Base-by-base conservation (phyloP, 2,329 filamentous ascomycete species). In the Penicillium capsulatum region DNA sequence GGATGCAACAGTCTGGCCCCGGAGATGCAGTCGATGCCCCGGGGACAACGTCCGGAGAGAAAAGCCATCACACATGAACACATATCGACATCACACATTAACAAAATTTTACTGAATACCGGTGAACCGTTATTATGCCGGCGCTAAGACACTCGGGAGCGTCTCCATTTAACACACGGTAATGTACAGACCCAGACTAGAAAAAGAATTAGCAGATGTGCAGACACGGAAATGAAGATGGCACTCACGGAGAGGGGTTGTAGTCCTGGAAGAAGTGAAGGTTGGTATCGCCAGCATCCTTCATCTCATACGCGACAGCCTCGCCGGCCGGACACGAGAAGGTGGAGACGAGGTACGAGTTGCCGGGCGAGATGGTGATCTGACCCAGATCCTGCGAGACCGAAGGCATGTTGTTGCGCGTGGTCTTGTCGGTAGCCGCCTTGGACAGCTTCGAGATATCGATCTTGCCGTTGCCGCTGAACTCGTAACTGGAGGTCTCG, bases 261-360 rank as follows among this genome's bases (percentile, higher is more conserved):
- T 68, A 81, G 57, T 84, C 79, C 64, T 86, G 72, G 66, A 84
- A 82, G 62, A 75, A 85, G 40, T 74, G 63, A 27, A 84, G 60
- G 33, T 67, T 56, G 27, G 78, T 78, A 47, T 65, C 65, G 2
- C 72, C 75, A 4, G 64, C 64, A 31, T 69, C 66, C 32, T 64
- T 70, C 51, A 84, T 69, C 65, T 77, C 66, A 50, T 73, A 76
- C 2, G 63, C 65, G 13, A 83, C 60, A 13, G 66, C 66, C 57
- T 74, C 36, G 2, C 76, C 77, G 32, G 71, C 74, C 0, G 73
- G 71, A 53, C 80, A 84, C 10, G 62, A 54, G 53, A 79, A 78
- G 7, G 68, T 75, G 6, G 67, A 62, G 34, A 83, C 67, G 29
- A 69, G 62, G 44, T 77, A 78, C 17, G 70, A 70, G 47, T 75